A percentile compares a stretch with the other conserved stretches of the same genome.
Evolutionary conservation across 2,329 filamentous ascomycete species (phyloP).

Genomic region (Elsinoe necatrix): DNA sequence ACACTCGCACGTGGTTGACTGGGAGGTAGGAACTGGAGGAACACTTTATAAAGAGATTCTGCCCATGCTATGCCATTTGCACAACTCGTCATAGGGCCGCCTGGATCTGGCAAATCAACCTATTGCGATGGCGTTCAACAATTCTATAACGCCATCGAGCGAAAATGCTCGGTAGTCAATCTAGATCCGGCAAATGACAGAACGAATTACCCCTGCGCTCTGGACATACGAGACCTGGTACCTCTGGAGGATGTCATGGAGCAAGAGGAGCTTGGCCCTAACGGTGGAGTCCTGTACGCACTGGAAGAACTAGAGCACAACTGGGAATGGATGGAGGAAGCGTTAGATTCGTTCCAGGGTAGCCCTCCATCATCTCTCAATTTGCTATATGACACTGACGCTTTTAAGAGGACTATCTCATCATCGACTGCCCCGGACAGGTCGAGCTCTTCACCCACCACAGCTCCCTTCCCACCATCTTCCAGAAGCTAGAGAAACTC

Average conservation of each 20-base stretch:
- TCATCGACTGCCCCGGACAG: slow-evolving; percentile 95
- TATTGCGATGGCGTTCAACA: slow-evolving; percentile 99
- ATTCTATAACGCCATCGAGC: slow-evolving; percentile 90
- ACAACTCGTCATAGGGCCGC: slow-evolving; percentile 54
- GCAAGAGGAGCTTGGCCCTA: slow-evolving; percentile 81
- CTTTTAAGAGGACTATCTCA: slow-evolving; percentile 59
- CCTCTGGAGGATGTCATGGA: slow-evolving; percentile 94
- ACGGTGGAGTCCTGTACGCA: slow-evolving; percentile 86
- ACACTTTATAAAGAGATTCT: not conserved
- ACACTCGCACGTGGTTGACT: no score
- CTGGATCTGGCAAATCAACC: slow-evolving; percentile 91
- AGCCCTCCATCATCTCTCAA: slow-evolving; percentile 9
- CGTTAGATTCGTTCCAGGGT: slow-evolving; percentile 65
- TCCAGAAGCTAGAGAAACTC: slow-evolving; percentile 80
- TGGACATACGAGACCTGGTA: slow-evolving; percentile 83
- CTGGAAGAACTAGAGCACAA: slow-evolving; percentile 93
- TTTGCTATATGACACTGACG: slow-evolving; percentile 39
- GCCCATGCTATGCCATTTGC: slow-evolving; percentile 20
- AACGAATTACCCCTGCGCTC: slow-evolving; percentile 76
- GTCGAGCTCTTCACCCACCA: slow-evolving; percentile 97
- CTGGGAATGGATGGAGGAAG: slow-evolving; percentile 80
- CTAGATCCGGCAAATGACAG: slow-evolving; percentile 95
- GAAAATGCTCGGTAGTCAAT: slow-evolving; percentile 91
- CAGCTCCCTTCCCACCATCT: slow-evolving; percentile 80
- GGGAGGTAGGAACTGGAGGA: not conserved